Evolutionary conservation across 2,329 filamentous ascomycete species (phyloP).

Genomic region (Penicillium sp.): DNA sequence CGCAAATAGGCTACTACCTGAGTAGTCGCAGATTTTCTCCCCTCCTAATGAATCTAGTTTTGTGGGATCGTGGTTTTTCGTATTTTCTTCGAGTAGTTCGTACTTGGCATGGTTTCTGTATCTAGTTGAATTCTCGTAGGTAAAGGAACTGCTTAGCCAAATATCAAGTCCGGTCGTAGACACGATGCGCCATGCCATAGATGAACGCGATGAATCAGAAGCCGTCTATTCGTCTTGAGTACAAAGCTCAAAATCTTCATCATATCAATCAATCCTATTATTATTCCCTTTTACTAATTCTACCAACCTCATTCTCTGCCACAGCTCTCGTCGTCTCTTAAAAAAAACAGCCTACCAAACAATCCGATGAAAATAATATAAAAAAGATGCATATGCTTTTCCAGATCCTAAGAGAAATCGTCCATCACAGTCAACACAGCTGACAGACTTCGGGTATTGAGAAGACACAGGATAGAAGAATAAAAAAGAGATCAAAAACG

Average conservation of each 20-base stretch:
- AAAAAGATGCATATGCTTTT: neutral
- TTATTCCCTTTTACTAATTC: neutral
- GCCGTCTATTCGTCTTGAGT: neutral
- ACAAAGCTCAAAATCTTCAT: neutral
- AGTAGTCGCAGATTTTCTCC: neutral
- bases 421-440: too few relatives aligned
- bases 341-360: neutral
- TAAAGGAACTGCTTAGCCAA: neutral
- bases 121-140: neutral
- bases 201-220: neutral
- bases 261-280: neutral
- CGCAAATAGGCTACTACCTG: conserved; percentile 4
- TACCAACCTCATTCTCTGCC: neutral
- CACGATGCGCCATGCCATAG: neutral
- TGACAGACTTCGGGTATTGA: conserved; percentile 3
- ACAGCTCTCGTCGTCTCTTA: neutral
- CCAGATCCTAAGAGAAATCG: neutral
- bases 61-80: neutral
- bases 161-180: neutral
- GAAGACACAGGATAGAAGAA: neutral
- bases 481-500: neutral
- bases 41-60: neutral
- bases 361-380: neutral
- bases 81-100: neutral
- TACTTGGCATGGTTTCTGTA: neutral